A percentile compares a stretch with the other conserved stretches of the same genome.
These are phyloP conservation scores for Fistulifera solaris DNA, from an alignment of 108 stramenopile species.

Conservation along the genomic window DNA sequence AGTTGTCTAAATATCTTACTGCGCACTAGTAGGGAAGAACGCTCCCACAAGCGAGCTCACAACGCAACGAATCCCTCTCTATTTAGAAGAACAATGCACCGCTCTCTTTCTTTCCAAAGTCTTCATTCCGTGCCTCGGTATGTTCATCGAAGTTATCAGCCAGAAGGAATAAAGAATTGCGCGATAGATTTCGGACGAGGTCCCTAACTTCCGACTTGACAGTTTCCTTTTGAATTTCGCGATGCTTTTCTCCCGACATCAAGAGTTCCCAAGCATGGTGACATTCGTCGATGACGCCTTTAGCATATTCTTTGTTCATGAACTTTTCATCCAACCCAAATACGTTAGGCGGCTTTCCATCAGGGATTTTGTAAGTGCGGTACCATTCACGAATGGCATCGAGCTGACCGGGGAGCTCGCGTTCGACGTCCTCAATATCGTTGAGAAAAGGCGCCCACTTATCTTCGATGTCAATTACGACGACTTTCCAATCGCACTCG, in stretches of 20 bases:
- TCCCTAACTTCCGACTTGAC: conserved; percentile 53
- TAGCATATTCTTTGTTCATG: conserved; percentile 88
- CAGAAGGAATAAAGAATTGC: conserved; percentile 54
- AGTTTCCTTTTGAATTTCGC: conserved; percentile 17
- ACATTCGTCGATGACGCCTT: conserved; percentile 79
- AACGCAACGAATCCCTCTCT: neutral
- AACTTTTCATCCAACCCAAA: conserved; percentile 91
- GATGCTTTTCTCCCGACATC: conserved; percentile 76
- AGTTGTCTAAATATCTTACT: too few species aligned
- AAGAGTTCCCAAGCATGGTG: conserved; percentile 85
- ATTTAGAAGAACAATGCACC: conserved; percentile 29
- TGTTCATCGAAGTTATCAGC: conserved; percentile 63
- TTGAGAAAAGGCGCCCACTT: conserved; percentile 93
- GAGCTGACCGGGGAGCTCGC: conserved; percentile 84
- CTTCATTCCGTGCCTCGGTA: conserved; percentile 32
- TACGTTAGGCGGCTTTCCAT: conserved; percentile 95
- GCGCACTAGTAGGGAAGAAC: too few species aligned
- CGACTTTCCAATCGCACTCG: conserved; percentile 98
- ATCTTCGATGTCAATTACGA: conserved; percentile 89
- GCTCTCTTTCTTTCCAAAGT: conserved; percentile 23
- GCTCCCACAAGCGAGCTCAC: too few species aligned
- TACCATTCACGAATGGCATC: conserved; percentile 94
- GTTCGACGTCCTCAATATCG: conserved; percentile 93
- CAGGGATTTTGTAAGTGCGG: conserved; percentile 97
- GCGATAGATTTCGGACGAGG: conserved; percentile 78